These are phyloP conservation scores for Colletotrichum tamarilloi DNA, from an alignment of 2,329 filamentous ascomycete species.

Conservation along the genomic window DNA sequence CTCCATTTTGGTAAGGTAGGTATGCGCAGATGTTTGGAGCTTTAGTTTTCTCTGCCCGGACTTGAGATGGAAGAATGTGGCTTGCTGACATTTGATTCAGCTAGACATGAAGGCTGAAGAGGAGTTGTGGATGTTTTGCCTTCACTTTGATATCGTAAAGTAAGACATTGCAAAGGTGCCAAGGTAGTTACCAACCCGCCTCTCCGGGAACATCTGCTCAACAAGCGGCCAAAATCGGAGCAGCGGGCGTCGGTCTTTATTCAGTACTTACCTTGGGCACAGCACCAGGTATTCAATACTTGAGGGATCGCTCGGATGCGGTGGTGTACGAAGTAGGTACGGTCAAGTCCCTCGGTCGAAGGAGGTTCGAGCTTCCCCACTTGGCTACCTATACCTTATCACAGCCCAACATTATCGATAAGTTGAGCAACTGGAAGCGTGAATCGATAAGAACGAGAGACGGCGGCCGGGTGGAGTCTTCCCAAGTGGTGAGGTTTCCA, in stretches of 20 bases:
- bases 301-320: constrained; percentile 11
- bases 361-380: not conserved
- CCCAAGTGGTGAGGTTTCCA: not conserved
- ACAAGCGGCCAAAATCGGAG: not conserved
- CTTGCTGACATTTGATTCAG: not conserved
- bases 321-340: not conserved
- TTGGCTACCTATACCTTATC: not conserved
- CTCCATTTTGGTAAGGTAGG: not conserved
- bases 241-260: not conserved
- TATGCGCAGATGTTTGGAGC: no score
- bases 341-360: not conserved
- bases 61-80: not conserved
- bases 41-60: not conserved
- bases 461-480: not conserved
- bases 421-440: not conserved
- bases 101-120: not conserved
- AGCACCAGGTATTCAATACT: not conserved
- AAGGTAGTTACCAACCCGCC: no score
- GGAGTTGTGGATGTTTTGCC: not conserved
- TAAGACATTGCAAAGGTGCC: not conserved
- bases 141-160: not conserved
- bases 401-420: constrained; percentile 9
- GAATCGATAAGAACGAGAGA: constrained; percentile 14
- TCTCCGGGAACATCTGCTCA: not conserved
- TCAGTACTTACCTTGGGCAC: not conserved